Percentiles rank a stretch among this genome's conserved stretches.
These are phyloP conservation scores for Barnettozyma salicaria DNA, from an alignment of 805 yeast species.

Conservation along the genomic window DNA sequence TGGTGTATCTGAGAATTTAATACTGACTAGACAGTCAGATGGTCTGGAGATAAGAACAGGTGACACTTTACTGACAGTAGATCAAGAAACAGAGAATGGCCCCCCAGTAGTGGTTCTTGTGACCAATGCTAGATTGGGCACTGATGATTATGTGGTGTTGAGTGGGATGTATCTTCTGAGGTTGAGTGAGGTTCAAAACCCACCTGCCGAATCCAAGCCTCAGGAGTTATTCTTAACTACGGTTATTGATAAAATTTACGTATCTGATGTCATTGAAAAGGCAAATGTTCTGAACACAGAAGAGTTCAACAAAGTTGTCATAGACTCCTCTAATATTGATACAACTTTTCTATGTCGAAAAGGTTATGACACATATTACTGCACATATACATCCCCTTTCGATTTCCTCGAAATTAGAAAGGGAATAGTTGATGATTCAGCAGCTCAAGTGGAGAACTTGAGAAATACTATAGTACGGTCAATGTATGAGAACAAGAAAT, in stretches of 20 bases:
- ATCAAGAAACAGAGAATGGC: slow-evolving; percentile 25
- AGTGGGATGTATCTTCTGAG: slow-evolving; percentile 44
- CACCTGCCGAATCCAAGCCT: slow-evolving; percentile 23
- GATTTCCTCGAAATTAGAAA: slow-evolving; percentile 21
- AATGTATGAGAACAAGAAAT: slow-evolving; percentile 4
- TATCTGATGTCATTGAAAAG: slow-evolving; percentile 37
- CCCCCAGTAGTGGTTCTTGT: slow-evolving; percentile 41
- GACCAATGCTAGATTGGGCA: slow-evolving; percentile 46
- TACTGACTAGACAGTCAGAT: slow-evolving; percentile 39
- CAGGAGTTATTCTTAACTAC: slow-evolving; percentile 55
- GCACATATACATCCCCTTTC: slow-evolving; percentile 21
- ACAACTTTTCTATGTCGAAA: slow-evolving; percentile 28
- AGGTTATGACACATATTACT: slow-evolving; percentile 31
- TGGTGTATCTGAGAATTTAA: slow-evolving; percentile 10
- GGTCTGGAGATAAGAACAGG: slow-evolving; percentile 47
- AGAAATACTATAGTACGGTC: slow-evolving; percentile 18
- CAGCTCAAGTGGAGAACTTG: slow-evolving; percentile 23
- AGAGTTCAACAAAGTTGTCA: slow-evolving; percentile 30
- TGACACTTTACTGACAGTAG: slow-evolving; percentile 41
- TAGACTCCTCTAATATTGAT: slow-evolving; percentile 33
- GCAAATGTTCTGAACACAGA: slow-evolving; percentile 39
- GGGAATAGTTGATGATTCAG: slow-evolving; percentile 22
- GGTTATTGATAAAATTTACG: slow-evolving; percentile 37
- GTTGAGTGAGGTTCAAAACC: slow-evolving; percentile 33
- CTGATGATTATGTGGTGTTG: slow-evolving; percentile 41